Percentiles rank a stretch among this genome's conserved stretches.
Conservation (phyloP, 108 stramenopile species). For the Pseudonitzschia pungens region DNA sequence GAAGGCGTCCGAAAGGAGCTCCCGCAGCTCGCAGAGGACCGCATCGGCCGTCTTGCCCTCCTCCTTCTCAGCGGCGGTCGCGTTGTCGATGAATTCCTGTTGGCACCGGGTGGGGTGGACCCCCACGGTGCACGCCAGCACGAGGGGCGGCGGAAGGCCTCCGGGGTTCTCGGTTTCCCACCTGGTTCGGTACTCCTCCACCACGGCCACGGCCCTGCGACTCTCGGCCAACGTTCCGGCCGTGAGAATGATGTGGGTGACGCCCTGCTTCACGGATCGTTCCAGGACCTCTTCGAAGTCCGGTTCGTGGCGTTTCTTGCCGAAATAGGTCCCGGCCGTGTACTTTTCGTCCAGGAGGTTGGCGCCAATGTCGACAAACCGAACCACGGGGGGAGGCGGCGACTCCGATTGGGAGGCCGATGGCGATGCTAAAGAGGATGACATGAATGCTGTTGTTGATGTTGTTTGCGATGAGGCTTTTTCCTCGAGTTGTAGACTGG, state of each 20-base stretch:
- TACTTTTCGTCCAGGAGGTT: conserved; percentile 90
- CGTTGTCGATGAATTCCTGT: conserved; percentile 67
- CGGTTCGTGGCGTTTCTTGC: conserved; percentile 78
- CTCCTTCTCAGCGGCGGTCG: conserved; percentile 21
- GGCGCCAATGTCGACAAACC: conserved; percentile 92
- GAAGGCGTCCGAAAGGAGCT: conserved; percentile 52
- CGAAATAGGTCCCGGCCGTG: conserved; percentile 76
- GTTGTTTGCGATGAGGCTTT: neutral
- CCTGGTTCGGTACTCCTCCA: conserved; percentile 26
- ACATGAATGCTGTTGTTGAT: neutral
- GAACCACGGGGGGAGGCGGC: neutral
- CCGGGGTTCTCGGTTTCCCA: neutral
- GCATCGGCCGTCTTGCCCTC: conserved; percentile 20
- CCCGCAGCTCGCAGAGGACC: conserved; percentile 45
- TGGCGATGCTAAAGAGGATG: neutral
- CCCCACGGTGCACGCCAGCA: conserved; percentile 85
- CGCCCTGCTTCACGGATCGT: conserved; percentile 65
- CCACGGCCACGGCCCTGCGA: conserved; percentile 32
- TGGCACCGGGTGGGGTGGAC: conserved; percentile 93
- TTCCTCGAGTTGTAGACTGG: neutral
- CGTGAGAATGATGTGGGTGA: conserved; percentile 68
- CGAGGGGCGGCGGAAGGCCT: neutral
- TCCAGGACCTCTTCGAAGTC: conserved; percentile 85
- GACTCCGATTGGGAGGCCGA: neutral
- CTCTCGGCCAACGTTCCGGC: conserved; percentile 83